Evolutionary conservation across 176 grass and related monocot genomes (phyloP).

Genomic region (Dactylis glomerata): DNA sequence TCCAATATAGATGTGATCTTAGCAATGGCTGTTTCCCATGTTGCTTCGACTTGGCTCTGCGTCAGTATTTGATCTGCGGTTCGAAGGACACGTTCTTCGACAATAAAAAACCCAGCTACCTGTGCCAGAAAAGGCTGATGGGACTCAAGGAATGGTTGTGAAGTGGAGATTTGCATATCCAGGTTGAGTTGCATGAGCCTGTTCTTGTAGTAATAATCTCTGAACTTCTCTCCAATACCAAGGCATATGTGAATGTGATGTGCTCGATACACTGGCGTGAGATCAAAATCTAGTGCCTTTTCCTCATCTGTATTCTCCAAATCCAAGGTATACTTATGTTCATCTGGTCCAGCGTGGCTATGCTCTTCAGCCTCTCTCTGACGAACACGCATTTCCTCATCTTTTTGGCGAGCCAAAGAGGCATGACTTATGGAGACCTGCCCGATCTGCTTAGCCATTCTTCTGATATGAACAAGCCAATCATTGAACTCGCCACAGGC

Average conservation of each 20-base stretch:
- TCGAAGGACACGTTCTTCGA: conserved; percentile 64
- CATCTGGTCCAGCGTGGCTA: neutral
- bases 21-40: conserved; percentile 71
- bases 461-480: conserved; percentile 83
- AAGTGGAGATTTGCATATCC: conserved; percentile 86
- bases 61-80: conserved; percentile 55
- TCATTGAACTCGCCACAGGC: conserved; percentile 84
- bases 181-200: conserved; percentile 87
- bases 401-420: conserved; percentile 62
- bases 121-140: conserved; percentile 81
- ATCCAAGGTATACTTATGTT: neutral
- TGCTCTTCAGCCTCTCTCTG: conserved; percentile 20
- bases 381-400: conserved; percentile 51
- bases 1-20: conserved; percentile 77
- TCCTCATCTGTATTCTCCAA: conserved; percentile 47
- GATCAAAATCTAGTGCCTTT: conserved; percentile 61
- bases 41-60: conserved; percentile 66
- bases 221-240: conserved; percentile 81
- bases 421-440: conserved; percentile 76
- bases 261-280: conserved; percentile 73
- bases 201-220: conserved; percentile 82
- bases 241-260: conserved; percentile 71
- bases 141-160: conserved; percentile 76
- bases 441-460: conserved; percentile 70
- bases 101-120: conserved; percentile 78